Conservation (phyloP, 2,329 filamentous ascomycete species). For the Nothophoma quercina region DNA sequence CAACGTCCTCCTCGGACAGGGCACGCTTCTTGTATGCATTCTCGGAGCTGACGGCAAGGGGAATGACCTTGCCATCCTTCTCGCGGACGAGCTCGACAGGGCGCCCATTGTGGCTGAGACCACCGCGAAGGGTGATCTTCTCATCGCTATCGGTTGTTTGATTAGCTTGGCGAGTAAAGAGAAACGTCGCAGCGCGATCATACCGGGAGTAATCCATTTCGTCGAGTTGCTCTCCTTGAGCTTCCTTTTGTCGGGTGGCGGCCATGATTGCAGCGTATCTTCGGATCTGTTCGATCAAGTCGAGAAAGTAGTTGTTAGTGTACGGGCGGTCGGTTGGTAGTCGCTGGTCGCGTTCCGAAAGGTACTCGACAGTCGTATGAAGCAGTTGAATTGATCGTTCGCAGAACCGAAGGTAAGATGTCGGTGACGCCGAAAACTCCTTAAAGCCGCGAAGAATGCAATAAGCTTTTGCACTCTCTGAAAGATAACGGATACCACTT, state of each 20-base stretch:
- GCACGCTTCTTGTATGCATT: slow-evolving; percentile 68
- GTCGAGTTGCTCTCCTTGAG: slow-evolving; percentile 61
- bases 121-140: slow-evolving; percentile 81
- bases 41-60: slow-evolving; percentile 67
- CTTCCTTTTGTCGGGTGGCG: slow-evolving; percentile 72
- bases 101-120: slow-evolving; percentile 80
- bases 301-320: slow-evolving; percentile 95
- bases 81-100: slow-evolving; percentile 85
- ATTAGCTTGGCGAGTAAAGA: slow-evolving; percentile 33
- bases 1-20: slow-evolving; percentile 69
- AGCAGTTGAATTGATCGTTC: slow-evolving; percentile 89
- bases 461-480: slow-evolving; percentile 71
- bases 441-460: slow-evolving; percentile 69
- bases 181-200: slow-evolving; percentile 33
- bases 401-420: slow-evolving; percentile 86
- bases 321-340: slow-evolving; percentile 87
- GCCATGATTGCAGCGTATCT: slow-evolving; percentile 87
- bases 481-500: slow-evolving; percentile 69
- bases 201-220: slow-evolving; percentile 61
- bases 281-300: slow-evolving; percentile 91
- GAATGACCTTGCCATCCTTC: slow-evolving; percentile 80
- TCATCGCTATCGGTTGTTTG: slow-evolving; percentile 61
- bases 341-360: slow-evolving; percentile 86
- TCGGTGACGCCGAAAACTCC: slow-evolving; percentile 73
- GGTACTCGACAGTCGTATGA: slow-evolving; percentile 84